Percentiles rank a stretch among this genome's conserved stretches.
These are phyloP conservation scores for Aspergillus oerlinghausenensis DNA, from an alignment of 2,329 filamentous ascomycete genomes.

Conservation along the genomic window DNA sequence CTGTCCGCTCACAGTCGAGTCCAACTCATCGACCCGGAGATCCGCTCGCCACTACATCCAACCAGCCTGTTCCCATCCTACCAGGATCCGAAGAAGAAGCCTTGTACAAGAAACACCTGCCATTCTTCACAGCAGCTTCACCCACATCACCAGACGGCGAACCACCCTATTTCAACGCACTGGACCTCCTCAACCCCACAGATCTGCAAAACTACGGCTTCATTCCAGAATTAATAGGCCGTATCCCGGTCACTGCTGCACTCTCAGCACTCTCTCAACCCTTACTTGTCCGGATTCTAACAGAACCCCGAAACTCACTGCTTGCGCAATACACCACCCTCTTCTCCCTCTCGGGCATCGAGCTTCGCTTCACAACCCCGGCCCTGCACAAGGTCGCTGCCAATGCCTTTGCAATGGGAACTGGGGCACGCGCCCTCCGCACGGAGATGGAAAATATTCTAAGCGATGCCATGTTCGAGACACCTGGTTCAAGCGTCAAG, in stretches of 20 bases:
- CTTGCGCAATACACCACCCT: conserved; percentile 84
- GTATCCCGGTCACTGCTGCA: conserved; percentile 84
- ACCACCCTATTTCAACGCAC: conserved; percentile 51
- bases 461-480: conserved; percentile 76
- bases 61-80: conserved; percentile 46
- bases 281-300: conserved; percentile 78
- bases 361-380: conserved; percentile 75
- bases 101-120: conserved; percentile 55
- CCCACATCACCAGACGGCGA: conserved; percentile 34
- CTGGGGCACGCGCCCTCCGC: conserved; percentile 73
- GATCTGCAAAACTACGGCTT: conserved; percentile 84
- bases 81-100: conserved; percentile 63
- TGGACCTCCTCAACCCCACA: conserved; percentile 69
- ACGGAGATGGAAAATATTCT: conserved; percentile 77
- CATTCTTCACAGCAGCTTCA: conserved; percentile 56
- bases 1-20: conserved; percentile 56
- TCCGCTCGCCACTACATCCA: conserved; percentile 15
- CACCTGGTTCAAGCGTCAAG: conserved; percentile 60
- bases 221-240: conserved; percentile 93
- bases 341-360: conserved; percentile 72
- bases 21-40: conserved; percentile 23
- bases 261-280: conserved; percentile 68
- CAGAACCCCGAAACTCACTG: conserved; percentile 84
- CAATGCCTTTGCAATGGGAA: conserved; percentile 63
- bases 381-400: conserved; percentile 78